These are phyloP conservation scores for Capsella rubella DNA, from an alignment of 441 rosid genomes.

Conservation along the genomic window DNA sequence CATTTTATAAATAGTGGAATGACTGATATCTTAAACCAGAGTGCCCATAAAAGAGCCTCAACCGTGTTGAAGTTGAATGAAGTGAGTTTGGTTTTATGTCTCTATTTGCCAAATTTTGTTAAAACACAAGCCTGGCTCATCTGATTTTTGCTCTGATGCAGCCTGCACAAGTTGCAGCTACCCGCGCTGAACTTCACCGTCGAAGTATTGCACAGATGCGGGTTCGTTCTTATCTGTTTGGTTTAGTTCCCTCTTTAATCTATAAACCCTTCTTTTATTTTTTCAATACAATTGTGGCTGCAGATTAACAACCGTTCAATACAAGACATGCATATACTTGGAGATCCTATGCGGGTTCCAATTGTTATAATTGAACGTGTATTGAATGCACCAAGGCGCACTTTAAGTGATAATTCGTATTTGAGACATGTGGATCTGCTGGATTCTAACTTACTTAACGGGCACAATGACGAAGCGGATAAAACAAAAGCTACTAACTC, in stretches of 20 bases:
- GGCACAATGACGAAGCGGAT: constrained; percentile 44
- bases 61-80: constrained; percentile 62
- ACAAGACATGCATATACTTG: constrained; percentile 91
- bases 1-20: constrained; percentile 73
- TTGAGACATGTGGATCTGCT: constrained; percentile 63
- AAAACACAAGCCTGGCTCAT: constrained; percentile 25
- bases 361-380: constrained; percentile 84
- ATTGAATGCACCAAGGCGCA: constrained; percentile 74
- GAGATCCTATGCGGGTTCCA: constrained; percentile 82
- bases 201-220: constrained; percentile 93
- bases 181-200: constrained; percentile 94
- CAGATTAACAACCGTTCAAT: constrained; percentile 88
- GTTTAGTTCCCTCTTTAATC: constrained; percentile 10
- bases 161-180: constrained; percentile 82
- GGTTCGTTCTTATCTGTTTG: constrained; percentile 51
- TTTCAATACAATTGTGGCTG: constrained; percentile 37
- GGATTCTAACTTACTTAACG: constrained; percentile 46
- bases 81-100: constrained; percentile 51
- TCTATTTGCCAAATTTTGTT: constrained; percentile 11
- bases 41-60: constrained; percentile 62
- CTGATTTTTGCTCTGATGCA: constrained; percentile 45
- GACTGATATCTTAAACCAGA: constrained; percentile 63
- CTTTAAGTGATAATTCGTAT: constrained; percentile 77
- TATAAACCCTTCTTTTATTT: background rate
- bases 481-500: constrained; percentile 38